A percentile compares a stretch with the other conserved stretches of the same genome.
Conservation (phyloP, 495 filamentous ascomycete species). For the Aspergillus homomorphus region DNA sequence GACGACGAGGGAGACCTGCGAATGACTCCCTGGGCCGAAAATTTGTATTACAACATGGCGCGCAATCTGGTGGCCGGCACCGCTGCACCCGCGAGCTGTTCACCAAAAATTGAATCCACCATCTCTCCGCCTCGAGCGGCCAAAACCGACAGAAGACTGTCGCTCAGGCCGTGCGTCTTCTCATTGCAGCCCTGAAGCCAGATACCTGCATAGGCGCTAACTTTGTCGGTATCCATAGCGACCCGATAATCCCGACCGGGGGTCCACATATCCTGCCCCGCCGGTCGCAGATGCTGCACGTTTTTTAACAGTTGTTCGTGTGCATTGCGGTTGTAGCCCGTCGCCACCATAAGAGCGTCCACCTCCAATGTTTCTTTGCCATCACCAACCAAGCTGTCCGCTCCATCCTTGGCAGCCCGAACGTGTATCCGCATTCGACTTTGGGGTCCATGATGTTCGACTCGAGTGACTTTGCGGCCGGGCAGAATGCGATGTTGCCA, state of each 20-base stretch:
- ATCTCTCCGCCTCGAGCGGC: slow-evolving; percentile 74
- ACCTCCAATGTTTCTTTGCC: slow-evolving; percentile 62
- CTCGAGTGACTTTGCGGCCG: slow-evolving; percentile 57
- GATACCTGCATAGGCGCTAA: slow-evolving; percentile 63
- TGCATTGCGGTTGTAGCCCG: slow-evolving; percentile 76
- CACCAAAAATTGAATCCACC: slow-evolving; percentile 69
- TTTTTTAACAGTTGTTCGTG: slow-evolving; percentile 75
- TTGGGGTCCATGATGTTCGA: slow-evolving; percentile 49
- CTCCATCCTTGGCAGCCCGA: slow-evolving; percentile 26
- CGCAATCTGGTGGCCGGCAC: slow-evolving; percentile 42
- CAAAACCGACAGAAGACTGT: slow-evolving; percentile 75
- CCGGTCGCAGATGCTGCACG: slow-evolving; percentile 59
- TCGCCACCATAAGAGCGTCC: slow-evolving; percentile 81
- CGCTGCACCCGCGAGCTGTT: slow-evolving; percentile 33
- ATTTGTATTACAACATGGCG: slow-evolving; percentile 35
- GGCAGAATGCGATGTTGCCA: slow-evolving; percentile 81
- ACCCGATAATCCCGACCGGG: slow-evolving; percentile 70
- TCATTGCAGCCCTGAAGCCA: slow-evolving; percentile 97
- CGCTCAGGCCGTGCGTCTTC: slow-evolving; percentile 82
- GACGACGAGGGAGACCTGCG: not conserved
- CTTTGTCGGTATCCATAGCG: slow-evolving; percentile 59
- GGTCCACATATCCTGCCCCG: slow-evolving; percentile 36
- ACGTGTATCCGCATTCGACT: slow-evolving; percentile 41
- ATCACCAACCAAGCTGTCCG: slow-evolving; percentile 21
- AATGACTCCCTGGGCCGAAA: not conserved